These are phyloP conservation scores for Tylopilus cervinicoccineus DNA, from an alignment of 768 basidiomycete species.

Conservation along the genomic window DNA sequence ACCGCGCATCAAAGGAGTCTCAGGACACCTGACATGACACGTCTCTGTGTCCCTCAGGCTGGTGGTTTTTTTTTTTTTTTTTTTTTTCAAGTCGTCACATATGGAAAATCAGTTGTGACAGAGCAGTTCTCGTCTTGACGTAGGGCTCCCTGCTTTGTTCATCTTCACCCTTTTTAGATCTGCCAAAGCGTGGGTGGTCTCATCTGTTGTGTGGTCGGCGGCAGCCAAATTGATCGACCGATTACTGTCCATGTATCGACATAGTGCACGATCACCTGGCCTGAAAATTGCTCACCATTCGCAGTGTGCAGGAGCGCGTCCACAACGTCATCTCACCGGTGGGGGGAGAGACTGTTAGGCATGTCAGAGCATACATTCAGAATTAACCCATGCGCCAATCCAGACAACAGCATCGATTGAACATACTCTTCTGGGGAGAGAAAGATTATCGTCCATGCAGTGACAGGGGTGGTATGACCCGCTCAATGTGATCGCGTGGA, in stretches of 20 bases:
- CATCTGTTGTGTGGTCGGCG: conserved; percentile 26
- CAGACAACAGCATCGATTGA: too few species aligned
- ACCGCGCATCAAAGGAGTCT: conserved; percentile 7
- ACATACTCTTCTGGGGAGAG: not conserved
- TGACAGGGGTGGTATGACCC: too few species aligned
- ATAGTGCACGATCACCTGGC: not conserved
- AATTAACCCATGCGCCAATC: not conserved
- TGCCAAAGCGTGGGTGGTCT: conserved; percentile 17
- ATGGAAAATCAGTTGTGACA: conserved; percentile 14
- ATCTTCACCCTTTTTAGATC: conserved; percentile 20
- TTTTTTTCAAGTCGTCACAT: not conserved
- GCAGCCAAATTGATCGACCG: conserved; percentile 10
- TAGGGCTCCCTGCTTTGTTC: conserved; percentile 10
- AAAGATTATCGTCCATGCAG: too few species aligned
- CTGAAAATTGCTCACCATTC: conserved; percentile 11
- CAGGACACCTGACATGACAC: conserved; percentile 6
- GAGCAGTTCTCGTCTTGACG: conserved; percentile 15
- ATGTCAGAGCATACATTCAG: not conserved
- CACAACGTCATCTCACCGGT: not conserved
- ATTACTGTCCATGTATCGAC: too few species aligned
- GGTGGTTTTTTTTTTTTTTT: too few species aligned
- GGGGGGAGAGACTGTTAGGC: not conserved
- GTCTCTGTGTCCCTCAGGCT: not conserved
- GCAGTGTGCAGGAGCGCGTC: conserved; percentile 8
- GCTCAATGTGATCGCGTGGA: conserved; percentile 6